A percentile compares a stretch with the other conserved stretches of the same genome.
Conservation (phyloP, 163 green algal genomes). For the Chlamydomonas reinhardtii region DNA sequence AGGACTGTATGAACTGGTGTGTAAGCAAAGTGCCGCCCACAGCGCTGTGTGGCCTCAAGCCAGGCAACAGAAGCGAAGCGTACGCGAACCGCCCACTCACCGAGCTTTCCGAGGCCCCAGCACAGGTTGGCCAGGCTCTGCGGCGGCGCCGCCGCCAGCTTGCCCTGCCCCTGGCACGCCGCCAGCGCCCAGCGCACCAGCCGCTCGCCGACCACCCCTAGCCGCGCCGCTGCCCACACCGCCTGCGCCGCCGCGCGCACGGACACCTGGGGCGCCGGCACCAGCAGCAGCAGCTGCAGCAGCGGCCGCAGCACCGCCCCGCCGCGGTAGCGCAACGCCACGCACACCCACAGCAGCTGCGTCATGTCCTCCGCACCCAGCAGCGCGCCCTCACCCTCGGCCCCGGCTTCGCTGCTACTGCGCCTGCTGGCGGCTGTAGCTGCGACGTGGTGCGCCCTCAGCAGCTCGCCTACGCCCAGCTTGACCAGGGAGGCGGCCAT, state of each 20-base stretch:
- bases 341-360: slow-evolving; percentile 43
- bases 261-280: not conserved
- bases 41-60: no score
- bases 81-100: not conserved
- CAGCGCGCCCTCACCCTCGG: not conserved
- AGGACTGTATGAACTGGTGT: no score
- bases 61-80: no score
- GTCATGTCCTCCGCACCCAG: not conserved
- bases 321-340: slow-evolving; percentile 4
- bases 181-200: slow-evolving; percentile 35
- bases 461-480: not conserved
- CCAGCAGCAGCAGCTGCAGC: slow-evolving; percentile 24
- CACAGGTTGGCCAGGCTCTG: slow-evolving; percentile 20
- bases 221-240: slow-evolving; percentile 30
- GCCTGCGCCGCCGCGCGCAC: slow-evolving; percentile 5
- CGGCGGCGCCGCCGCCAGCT: slow-evolving; percentile 25
- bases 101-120: slow-evolving; percentile 30
- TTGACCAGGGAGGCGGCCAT: not conserved
- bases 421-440: not conserved
- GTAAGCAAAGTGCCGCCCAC: no score
- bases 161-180: not conserved
- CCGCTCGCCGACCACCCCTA: slow-evolving; percentile 28
- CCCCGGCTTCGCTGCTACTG: not conserved
- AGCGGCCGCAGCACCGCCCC: slow-evolving; percentile 29
- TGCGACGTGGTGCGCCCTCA: not conserved